Conservation (phyloP, 352 stramenopile species). For the Blastocystis hominis region DNA sequence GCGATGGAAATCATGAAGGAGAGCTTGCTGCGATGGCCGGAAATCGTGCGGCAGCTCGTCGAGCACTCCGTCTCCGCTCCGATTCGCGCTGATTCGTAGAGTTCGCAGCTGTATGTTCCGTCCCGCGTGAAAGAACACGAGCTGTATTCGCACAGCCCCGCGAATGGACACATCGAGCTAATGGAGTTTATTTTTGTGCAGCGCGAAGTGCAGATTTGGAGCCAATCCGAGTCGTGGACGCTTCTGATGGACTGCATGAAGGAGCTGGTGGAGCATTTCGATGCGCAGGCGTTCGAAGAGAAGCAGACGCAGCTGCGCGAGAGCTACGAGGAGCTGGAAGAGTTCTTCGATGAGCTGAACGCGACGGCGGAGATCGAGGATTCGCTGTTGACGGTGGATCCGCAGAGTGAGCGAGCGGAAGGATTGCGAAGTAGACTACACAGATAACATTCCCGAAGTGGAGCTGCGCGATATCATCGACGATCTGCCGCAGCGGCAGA, state of each 20-base stretch:
- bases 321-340: not conserved
- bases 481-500: not conserved
- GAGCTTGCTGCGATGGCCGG: not conserved
- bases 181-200: not conserved
- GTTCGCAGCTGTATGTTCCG: not conserved
- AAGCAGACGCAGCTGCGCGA: not conserved
- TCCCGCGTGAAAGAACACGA: not conserved
- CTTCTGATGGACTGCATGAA: constrained; percentile 2
- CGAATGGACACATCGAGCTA: not conserved
- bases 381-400: constrained; percentile 5
- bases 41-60: not conserved
- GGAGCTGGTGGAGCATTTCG: not conserved
- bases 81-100: not conserved
- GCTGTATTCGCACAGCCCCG: not conserved
- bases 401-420: not conserved
- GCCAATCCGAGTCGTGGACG: not conserved
- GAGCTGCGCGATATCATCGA: constrained; percentile 4
- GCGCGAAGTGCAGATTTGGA: not conserved
- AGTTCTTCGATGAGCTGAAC: not conserved
- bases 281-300: not conserved
- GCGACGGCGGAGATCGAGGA: not conserved
- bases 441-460: not conserved
- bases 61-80: not conserved
- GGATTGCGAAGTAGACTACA: not conserved
- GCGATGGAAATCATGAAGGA: not conserved